phyloP scores from a whole-genome alignment of 805 yeast species.

The Wickerhamomyces queroliae region DNA sequence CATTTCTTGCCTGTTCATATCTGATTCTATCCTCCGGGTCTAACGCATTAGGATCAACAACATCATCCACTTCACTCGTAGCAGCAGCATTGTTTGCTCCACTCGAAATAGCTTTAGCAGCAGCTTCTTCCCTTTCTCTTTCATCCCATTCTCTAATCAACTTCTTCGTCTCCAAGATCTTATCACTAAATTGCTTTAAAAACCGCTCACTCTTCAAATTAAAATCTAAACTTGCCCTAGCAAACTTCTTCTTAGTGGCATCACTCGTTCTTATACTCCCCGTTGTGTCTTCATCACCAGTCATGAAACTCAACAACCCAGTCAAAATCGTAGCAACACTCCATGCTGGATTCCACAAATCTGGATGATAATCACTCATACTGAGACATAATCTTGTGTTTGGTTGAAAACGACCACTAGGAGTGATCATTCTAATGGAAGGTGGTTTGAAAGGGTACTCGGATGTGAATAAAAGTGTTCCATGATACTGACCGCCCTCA shows the following conservation, averaged over 20 bases:
- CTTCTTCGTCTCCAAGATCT: slow-evolving; percentile 31
- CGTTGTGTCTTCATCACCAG: slow-evolving; percentile 77
- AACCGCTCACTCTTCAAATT: slow-evolving; percentile 56
- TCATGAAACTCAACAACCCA: slow-evolving; percentile 89
- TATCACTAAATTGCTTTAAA: slow-evolving; percentile 62
- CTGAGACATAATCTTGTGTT: slow-evolving; percentile 80
- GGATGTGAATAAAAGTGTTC: slow-evolving; percentile 72
- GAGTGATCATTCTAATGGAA: slow-evolving; percentile 81
- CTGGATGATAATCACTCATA: slow-evolving; percentile 95
- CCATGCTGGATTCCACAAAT: slow-evolving; percentile 97
- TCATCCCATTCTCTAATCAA: slow-evolving; percentile 22
- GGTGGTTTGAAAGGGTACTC: slow-evolving; percentile 94
- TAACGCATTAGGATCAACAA: slow-evolving; percentile 31
- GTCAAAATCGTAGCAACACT: slow-evolving; percentile 82
- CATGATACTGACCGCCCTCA: slow-evolving; percentile 84
- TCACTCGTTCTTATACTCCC: slow-evolving; percentile 72
- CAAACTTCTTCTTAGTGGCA: slow-evolving; percentile 47
- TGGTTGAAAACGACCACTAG: slow-evolving; percentile 80
- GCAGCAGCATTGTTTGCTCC: slow-evolving; percentile 17
- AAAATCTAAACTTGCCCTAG: slow-evolving; percentile 55
- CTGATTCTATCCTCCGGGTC: slow-evolving; percentile 66
- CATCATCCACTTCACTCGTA: slow-evolving; percentile 22
- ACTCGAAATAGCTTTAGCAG: slow-evolving; percentile 6
- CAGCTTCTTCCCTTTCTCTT: slow-evolving; percentile 7
- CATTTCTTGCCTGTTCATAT: slow-evolving; percentile 24